Percentiles rank a stretch among this genome's conserved stretches.
These are phyloP conservation scores for Arctium lappa DNA, from an alignment of 129 eudicot genomes.

Conservation along the genomic window DNA sequence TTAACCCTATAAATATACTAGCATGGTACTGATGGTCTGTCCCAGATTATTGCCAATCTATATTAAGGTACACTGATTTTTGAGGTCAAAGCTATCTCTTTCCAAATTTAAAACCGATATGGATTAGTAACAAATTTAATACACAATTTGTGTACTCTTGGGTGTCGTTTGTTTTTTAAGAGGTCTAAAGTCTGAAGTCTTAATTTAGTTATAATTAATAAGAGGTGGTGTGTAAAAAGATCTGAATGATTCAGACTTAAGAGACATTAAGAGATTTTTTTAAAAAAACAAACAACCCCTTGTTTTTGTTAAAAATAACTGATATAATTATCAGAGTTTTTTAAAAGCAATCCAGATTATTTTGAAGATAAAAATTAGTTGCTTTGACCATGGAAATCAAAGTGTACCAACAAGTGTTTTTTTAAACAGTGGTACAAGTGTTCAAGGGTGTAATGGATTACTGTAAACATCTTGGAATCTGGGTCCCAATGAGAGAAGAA, in stretches of 20 bases:
- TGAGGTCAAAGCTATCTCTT: neutral
- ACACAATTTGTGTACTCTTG: neutral
- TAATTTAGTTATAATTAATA: no score
- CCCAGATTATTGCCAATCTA: neutral
- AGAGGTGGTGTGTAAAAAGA: no score
- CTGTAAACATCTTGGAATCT: conserved; percentile 98
- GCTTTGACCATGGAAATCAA: neutral
- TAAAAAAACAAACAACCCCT: no score
- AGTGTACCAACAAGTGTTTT: neutral
- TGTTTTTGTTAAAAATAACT: neutral
- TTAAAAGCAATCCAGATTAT: neutral
- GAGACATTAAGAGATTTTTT: no score
- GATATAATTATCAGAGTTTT: neutral
- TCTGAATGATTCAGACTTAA: no score
- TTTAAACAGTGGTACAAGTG: neutral
- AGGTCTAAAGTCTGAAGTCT: no score
- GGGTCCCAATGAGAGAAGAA: conserved; percentile 99
- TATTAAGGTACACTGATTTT: neutral
- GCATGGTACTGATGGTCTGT: neutral
- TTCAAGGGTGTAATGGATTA: conserved; percentile 11
- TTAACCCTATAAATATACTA: no score
- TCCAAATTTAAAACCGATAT: neutral
- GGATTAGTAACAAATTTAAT: neutral
- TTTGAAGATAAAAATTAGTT: neutral
- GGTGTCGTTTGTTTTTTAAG: no score